A percentile compares a stretch with the other conserved stretches of the same genome.
Conservation (phyloP, 2,329 filamentous ascomycete genomes). For the Neurospora crassa region DNA sequence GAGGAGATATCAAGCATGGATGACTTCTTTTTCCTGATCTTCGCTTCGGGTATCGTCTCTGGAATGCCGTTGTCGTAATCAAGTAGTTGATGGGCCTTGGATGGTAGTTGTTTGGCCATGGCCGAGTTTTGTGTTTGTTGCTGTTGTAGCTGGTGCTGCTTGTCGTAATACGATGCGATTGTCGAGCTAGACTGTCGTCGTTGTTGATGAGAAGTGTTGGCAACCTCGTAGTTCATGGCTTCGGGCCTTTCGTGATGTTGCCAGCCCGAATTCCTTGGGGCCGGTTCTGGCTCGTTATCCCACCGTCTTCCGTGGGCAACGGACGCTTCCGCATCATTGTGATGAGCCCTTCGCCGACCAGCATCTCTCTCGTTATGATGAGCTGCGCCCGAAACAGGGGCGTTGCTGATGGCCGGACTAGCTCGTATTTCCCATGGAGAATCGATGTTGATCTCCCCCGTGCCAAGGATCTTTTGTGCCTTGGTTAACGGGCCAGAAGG, state of each 20-base stretch:
- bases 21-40: conserved; percentile 36
- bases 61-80: conserved; percentile 32
- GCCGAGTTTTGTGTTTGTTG: conserved; percentile 50
- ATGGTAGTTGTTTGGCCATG: conserved; percentile 45
- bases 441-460: conserved; percentile 34
- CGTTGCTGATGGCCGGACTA: conserved; percentile 34
- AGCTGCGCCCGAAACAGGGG: conserved; percentile 28
- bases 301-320: conserved; percentile 24
- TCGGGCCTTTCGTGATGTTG: conserved; percentile 29
- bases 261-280: neutral
- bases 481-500: conserved; percentile 32
- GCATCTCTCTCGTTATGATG: conserved; percentile 21
- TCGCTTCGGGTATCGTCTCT: conserved; percentile 16
- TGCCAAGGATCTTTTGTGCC: conserved; percentile 41
- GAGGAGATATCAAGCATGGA: conserved; percentile 39
- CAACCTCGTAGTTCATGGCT: conserved; percentile 15
- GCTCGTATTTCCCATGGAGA: conserved; percentile 35
- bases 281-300: conserved; percentile 35
- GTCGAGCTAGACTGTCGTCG: conserved; percentile 45
- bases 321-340: conserved; percentile 17
- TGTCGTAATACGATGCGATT: conserved; percentile 48
- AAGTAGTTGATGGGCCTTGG: conserved; percentile 36
- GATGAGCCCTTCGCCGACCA: conserved; percentile 19
- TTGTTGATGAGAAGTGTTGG: conserved; percentile 33
- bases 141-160: conserved; percentile 44